Base-by-base conservation (phyloP, 1,284 basidiomycete genomes). In the Moesziomyces globuligerus region DNA sequence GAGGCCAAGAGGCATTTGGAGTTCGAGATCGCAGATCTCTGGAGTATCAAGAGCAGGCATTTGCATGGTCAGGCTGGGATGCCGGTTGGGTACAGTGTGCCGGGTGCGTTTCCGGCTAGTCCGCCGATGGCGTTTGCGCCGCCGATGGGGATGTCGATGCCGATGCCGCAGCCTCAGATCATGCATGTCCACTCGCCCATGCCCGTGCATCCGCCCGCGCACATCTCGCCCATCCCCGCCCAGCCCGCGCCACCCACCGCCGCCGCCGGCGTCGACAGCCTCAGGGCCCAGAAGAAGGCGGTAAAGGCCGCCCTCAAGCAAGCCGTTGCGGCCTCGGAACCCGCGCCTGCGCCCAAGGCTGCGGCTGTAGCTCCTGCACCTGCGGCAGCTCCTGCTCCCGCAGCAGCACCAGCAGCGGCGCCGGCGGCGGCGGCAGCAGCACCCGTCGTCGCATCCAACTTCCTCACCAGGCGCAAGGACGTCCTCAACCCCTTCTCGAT, bases 11-110 rank as follows among this genome's bases (percentile, higher is more conserved):
- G 72, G 4, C 58, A 60, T 24, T 43, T 79, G 26, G 76, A 79
- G 54, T 54, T 60, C 21, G 76, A 79, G 40, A 77, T 79, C 36
- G 68, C 74, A 0, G 76, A 79, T 44, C 49, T 79, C 24, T 79
- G 76, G 65, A 46, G 57, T 23, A 75, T 78, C 52, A 78, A 78
- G 55, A 46, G 37, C 7, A 21, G 62, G 3, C 72, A 76, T 55
- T 42, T 72, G 40, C 53, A 58, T 20, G 24, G 23, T 4, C n/a
- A 7, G 3, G 26, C 9, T 6, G 46, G 29, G 8, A 34, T 53
- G 51, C 42, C 46, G 32, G 43, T 58, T 9, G 40, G 28, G 44
- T 64, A 51, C 29, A 53, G 20, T 34, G 60, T 64, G 9, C 60
- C 67, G 5, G 67, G 67, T 0, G 55, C 34, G 6, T 69, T 52